Base-by-base conservation (phyloP, 2,329 filamentous ascomycete genomes). In the Phaeosphaeria sp. region DNA sequence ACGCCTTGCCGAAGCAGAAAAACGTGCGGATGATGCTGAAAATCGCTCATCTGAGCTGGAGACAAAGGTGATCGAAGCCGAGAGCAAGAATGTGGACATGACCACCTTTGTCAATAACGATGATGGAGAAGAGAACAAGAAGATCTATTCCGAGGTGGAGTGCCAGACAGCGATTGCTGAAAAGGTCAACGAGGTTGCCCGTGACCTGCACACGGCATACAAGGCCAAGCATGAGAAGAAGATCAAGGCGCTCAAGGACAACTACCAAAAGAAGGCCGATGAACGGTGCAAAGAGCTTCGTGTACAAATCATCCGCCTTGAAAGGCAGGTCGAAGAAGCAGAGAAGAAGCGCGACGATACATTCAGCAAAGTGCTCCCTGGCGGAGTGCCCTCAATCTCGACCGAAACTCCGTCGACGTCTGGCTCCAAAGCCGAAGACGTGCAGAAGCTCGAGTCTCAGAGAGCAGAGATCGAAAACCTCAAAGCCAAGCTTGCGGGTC, bases 181-280 rank as follows among this genome's bases (percentile, higher is more conserved):
- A 78, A 92, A 93, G 65, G 93, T 98, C 42, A 93, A 94, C 47
- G 79, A 80, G 18, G 78, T 83, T 11, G 80, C 79, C n/a, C 87
- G 92, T 27, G 95, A 99, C 73, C 84, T 99, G 42, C 95, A 99
- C 75, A 85, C 89, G 0, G 84, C 97, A 11, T 99, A 99, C 85
- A 98, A 97, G 81, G 89, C 90, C 73, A 99, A 99, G 80, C 95
- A 99, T 76, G 94, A 98, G 81, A 92, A 89, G 62, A 99, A 99
- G 81, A 94, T 98, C 46, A 87, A 91, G 0, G 94, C 93, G 3
- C 83, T 99, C 64, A 98, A 89, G 74, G 87, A 88, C 68, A 87
- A 84, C 71, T 89, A 98, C 79, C 92, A 97, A 76, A 86, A 86
- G 47, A 89, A 94, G 54, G 95, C 92, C 86, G 92, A 96, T 78